Base-by-base conservation (phyloP, 768 basidiomycete genomes). In the Hygrocybe punicea region DNA sequence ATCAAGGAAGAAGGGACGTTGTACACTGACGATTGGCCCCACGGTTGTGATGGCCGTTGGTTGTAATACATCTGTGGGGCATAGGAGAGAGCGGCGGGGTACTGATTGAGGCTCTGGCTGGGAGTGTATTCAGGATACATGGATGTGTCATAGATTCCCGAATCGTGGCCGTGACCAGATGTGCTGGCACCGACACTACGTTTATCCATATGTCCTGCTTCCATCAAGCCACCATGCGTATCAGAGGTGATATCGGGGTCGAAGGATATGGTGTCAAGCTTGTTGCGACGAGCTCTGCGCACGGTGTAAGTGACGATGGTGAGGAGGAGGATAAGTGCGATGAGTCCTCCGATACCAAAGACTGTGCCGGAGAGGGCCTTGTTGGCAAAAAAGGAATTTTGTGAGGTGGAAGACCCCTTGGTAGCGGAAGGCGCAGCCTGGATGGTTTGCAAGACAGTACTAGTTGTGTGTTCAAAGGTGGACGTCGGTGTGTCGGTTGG, bases 301-400 rank as follows among this genome's bases (percentile, higher is more conserved):
- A 87, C 48, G 11, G 71, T 67, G 63, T 78, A 78, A 0, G 81
- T 82, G 11, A 72, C 66, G 19, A 78, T 17, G 33, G 74, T 53
- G 55, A 84, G 65, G 54, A 86, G 40, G 53, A 83, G 45, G 46
- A 80, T 59, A 44, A 85, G 75, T 1, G 63, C 79, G 29, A 78
- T 60, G 37, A 86, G 51, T 13, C 81, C 85, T 39, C 76, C 74
- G 17, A 84, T 51, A 29, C 77, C 70, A 57, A 89, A 86, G 14
- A 88, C 77, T 8, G 80, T 69, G 6, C 82, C 82, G 40, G 81
- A 79, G n/a, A 84, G 73, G n/a, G 80, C 73, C 68, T 83, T 86
- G 69, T 89, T 85, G 57, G 83, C 69, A 36, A 89, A 65, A 71
- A 91, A 90, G 10, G 76, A 63, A 8, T 68, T 63, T n/a, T 66